Percentiles rank a stretch among this genome's conserved stretches.
Conservation (phyloP, 495 filamentous ascomycete genomes). For the Penicillium chermesinum region DNA sequence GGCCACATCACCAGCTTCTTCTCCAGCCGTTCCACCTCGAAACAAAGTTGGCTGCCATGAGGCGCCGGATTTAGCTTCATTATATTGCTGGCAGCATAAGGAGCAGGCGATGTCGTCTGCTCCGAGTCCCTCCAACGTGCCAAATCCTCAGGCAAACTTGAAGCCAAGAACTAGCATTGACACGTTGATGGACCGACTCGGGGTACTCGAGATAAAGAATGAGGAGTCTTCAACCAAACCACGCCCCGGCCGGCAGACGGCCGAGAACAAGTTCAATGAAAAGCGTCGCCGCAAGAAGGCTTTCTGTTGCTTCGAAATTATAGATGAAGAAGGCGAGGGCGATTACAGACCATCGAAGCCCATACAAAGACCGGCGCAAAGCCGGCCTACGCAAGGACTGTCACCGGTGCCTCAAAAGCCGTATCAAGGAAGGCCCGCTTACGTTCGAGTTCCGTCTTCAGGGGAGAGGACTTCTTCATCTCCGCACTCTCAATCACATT, state of each 20-base stretch:
- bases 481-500: slow-evolving; percentile 11
- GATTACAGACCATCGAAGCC: slow-evolving; percentile 9
- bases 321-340: slow-evolving; percentile 15
- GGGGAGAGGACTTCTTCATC: slow-evolving; percentile 11
- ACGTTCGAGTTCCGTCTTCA: slow-evolving; percentile 5
- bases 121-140: slow-evolving; percentile 7
- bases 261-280: slow-evolving; percentile 16
- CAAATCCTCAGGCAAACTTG: slow-evolving; percentile 28
- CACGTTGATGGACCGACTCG: slow-evolving; percentile 72
- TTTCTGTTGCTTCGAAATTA: slow-evolving; percentile 38
- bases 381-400: slow-evolving; percentile 18
- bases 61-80: slow-evolving; percentile 40
- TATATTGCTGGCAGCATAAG: slow-evolving; percentile 93
- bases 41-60: slow-evolving; percentile 37
- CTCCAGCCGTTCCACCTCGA: slow-evolving; percentile 28
- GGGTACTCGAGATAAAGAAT: slow-evolving; percentile 59
- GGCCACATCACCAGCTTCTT: slow-evolving; percentile 34
- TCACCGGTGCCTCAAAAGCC: slow-evolving; percentile 7
- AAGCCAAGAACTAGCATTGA: slow-evolving; percentile 71
- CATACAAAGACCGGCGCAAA: slow-evolving; percentile 11
- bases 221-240: slow-evolving; percentile 15
- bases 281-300: slow-evolving; percentile 14
- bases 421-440: slow-evolving; percentile 9
- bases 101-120: slow-evolving; percentile 59
- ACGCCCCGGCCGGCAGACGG: slow-evolving; percentile 13